Percentiles rank a stretch among this genome's conserved stretches.
phyloP scores from a whole-genome alignment of 2,329 filamentous ascomycete genomes.

The Diaporthe sp. region DNA sequence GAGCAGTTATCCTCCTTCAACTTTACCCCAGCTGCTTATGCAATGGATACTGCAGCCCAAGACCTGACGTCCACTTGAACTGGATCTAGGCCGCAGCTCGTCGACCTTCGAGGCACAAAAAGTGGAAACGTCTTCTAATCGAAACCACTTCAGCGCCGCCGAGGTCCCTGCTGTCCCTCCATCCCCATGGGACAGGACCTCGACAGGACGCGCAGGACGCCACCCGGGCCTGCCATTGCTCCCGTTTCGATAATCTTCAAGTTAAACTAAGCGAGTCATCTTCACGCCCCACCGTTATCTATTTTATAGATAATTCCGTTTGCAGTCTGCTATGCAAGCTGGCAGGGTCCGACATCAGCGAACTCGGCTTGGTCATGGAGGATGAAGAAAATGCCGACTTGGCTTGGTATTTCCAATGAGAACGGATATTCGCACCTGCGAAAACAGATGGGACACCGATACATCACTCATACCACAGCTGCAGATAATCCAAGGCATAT shows the following conservation, averaged over 20 bases:
- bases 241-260: conserved; percentile 39
- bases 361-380: background rate
- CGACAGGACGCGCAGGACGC: conserved; percentile 11
- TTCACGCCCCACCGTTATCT: conserved; percentile 37
- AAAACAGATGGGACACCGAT: too few species aligned
- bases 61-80: conserved; percentile 16
- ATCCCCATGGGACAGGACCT: conserved; percentile 35
- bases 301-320: conserved; percentile 35
- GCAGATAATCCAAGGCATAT: too few species aligned
- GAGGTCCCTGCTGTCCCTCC: conserved; percentile 3
- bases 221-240: conserved; percentile 1
- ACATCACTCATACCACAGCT: too few species aligned
- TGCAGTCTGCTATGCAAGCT: conserved; percentile 10
- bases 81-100: conserved; percentile 14
- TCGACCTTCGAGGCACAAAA: conserved; percentile 4
- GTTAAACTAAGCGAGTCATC: background rate
- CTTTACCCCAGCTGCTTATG: conserved; percentile 22
- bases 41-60: conserved; percentile 13
- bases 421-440: too few species aligned
- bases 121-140: conserved; percentile 32
- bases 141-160: conserved; percentile 22
- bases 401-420: conserved; percentile 1
- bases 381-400: background rate
- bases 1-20: background rate
- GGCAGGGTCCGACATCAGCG: background rate